These are phyloP conservation scores for Nemania diffusa DNA, from an alignment of 2,329 filamentous ascomycete species.

Conservation along the genomic window DNA sequence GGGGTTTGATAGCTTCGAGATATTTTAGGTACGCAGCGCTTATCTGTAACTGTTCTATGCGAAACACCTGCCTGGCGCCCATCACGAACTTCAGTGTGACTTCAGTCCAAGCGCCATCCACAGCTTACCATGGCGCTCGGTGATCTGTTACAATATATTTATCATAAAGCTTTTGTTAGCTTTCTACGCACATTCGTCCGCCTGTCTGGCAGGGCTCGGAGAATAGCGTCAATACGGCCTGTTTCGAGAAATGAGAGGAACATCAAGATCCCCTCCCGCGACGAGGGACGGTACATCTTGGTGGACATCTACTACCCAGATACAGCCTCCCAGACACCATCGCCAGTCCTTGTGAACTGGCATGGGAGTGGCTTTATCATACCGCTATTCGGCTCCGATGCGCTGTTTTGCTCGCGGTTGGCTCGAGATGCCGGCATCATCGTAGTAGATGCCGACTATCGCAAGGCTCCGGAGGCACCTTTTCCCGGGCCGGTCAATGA, in stretches of 20 bases:
- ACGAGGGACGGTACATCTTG: constrained; percentile 26
- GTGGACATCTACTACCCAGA: constrained; percentile 34
- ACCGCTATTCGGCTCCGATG: constrained; percentile 27
- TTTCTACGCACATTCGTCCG: neutral
- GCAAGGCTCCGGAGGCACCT: constrained; percentile 36
- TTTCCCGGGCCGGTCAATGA: constrained; percentile 10
- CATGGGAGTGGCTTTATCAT: constrained; percentile 39
- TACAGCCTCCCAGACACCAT: neutral
- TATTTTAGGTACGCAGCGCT: neutral
- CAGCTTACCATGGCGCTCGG: neutral
- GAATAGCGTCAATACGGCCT: neutral
- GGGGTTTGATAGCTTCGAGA: no score
- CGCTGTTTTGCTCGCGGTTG: constrained; percentile 31
- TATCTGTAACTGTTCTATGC: neutral
- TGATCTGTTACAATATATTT: constrained; percentile 6
- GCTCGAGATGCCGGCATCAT: constrained; percentile 42
- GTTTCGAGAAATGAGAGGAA: neutral
- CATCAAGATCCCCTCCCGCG: constrained; percentile 48
- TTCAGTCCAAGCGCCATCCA: neutral
- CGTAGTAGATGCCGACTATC: constrained; percentile 47
- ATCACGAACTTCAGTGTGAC: neutral
- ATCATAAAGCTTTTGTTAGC: constrained; percentile 2
- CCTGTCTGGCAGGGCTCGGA: neutral
- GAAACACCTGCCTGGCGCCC: neutral
- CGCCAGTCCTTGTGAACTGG: constrained; percentile 36